Percentiles rank a stretch among this genome's conserved stretches.
These are phyloP conservation scores for Aristolochia fimbriata DNA, from an alignment of 164 flowering plant genomes.

Conservation along the genomic window DNA sequence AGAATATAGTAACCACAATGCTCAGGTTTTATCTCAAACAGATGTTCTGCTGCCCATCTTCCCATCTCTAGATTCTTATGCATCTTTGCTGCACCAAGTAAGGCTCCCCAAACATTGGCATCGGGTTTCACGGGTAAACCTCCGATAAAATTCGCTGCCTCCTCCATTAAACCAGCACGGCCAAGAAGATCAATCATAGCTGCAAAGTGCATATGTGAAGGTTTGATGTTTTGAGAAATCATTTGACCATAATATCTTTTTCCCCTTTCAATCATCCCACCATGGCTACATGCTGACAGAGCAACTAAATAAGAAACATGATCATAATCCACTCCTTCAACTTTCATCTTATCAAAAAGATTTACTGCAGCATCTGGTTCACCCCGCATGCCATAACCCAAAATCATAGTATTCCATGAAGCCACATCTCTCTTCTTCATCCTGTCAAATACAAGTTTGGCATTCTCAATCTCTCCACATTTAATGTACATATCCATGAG, in stretches of 20 bases:
- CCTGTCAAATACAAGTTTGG: constrained; percentile 8
- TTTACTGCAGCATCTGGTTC: constrained; percentile 24
- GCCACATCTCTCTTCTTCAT: constrained; percentile 11
- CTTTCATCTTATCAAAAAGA: constrained; percentile 25
- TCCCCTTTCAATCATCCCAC: constrained; percentile 30
- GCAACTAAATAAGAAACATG: constrained; percentile 32
- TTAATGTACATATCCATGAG: constrained; percentile 15
- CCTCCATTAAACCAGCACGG: constrained; percentile 12
- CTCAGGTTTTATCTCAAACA: constrained; percentile 16
- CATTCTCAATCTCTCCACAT: constrained; percentile 11
- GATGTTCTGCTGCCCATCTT: constrained; percentile 15
- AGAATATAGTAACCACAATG: constrained; percentile 12
- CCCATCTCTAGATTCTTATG: constrained; percentile 34
- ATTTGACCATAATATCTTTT: constrained; percentile 10
- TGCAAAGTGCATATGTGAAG: constrained; percentile 18
- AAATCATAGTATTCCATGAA: constrained; percentile 20
- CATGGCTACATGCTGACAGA: constrained; percentile 46
- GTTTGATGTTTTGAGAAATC: constrained; percentile 5
- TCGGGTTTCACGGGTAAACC: constrained; percentile 24
- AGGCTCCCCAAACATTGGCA: constrained; percentile 39
- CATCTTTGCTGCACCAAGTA: constrained; percentile 39
- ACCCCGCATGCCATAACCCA: constrained; percentile 36
- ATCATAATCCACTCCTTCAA: constrained; percentile 10
- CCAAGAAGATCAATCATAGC: constrained; percentile 38
- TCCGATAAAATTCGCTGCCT: constrained; percentile 12